Base-by-base conservation (phyloP, 1,139 yeast species). In the Suhomyces bokatorum region DNA sequence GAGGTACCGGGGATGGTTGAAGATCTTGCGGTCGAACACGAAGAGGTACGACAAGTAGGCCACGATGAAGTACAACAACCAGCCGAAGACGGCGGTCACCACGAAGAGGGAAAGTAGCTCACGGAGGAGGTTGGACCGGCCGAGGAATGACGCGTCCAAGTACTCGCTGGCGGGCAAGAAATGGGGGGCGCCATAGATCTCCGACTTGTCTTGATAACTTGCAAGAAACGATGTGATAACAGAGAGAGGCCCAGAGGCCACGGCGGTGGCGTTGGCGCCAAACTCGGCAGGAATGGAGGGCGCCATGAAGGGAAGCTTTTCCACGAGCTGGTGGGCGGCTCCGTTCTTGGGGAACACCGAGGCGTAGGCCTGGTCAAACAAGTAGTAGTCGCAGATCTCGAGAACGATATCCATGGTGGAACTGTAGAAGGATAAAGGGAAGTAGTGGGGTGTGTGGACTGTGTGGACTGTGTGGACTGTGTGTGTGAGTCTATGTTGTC, bases 1-100 rank as follows among this genome's bases (percentile, higher is more conserved):
- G 68, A 93, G 78, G 67, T 88, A 93, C 64, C 96, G 81, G 48
- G 99, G 99, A 64, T 93, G 99, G 69, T 93, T 87, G 76, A 93
- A 89, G 48, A 90, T 87, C 47, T 83, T 83, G 59, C 83, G 85
- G 68, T 93, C 98, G 64, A 88, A 93, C 27, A 93, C 83, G 56
- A 84, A 81, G 38, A 75, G 54, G 63, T 87, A 93, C 12, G 96
- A 84, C 29, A 87, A 58, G 13, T 82, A 72, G 9, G 98, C 98
- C 42, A 83, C 86, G n/a, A 67, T 52, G 43, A 90, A 73, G 67
- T 93, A 93, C 42, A 91, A 70, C 13, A 83, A 42, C 86, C 93
- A 83, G 34, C 98, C 99, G 60, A 91, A 91, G 11, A 91, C 49
- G 34, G 90, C 80, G 53, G 91, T 86, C 37, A 90, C 66, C n/a